Evolutionary conservation across 768 basidiomycete species (phyloP).

Genomic region (Termitomyces heimii): DNA sequence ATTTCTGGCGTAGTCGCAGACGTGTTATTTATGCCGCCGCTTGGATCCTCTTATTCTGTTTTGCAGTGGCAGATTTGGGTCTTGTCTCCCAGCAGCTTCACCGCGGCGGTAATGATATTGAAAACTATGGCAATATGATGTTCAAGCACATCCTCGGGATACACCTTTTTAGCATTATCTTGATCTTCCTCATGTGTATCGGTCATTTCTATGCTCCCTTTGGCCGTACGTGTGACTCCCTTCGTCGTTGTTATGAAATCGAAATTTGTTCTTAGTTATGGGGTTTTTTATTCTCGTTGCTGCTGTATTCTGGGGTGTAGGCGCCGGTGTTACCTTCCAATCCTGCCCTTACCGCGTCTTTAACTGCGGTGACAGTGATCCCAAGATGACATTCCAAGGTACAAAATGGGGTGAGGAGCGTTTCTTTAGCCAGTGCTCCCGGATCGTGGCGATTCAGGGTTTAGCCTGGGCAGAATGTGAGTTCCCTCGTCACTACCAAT

Average conservation of each 20-base stretch:
- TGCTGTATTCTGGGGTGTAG: conserved; percentile 10
- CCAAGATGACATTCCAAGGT: not conserved
- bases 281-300: conserved; percentile 5
- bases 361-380: conserved; percentile 3
- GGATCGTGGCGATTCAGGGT: conserved; percentile 11
- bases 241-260: not conserved
- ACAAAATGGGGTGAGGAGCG: conserved; percentile 7
- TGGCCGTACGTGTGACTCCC: conserved; percentile 1
- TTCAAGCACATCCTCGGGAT: conserved; percentile 12
- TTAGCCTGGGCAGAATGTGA: conserved; percentile 10
- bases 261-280: conserved; percentile 1
- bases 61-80: not conserved
- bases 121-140: conserved; percentile 10
- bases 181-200: conserved; percentile 7
- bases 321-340: conserved; percentile 8
- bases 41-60: conserved; percentile 1
- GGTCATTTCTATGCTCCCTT: conserved; percentile 7
- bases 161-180: conserved; percentile 5
- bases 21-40: not conserved
- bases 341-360: conserved; percentile 7
- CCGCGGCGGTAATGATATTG: conserved; percentile 1
- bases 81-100: conserved; percentile 11
- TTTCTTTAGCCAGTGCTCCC: conserved; percentile 12
- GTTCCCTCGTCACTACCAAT: not conserved
- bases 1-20: not conserved